Conservation (phyloP, 2,329 filamentous ascomycete species). For the Phoma sp. region DNA sequence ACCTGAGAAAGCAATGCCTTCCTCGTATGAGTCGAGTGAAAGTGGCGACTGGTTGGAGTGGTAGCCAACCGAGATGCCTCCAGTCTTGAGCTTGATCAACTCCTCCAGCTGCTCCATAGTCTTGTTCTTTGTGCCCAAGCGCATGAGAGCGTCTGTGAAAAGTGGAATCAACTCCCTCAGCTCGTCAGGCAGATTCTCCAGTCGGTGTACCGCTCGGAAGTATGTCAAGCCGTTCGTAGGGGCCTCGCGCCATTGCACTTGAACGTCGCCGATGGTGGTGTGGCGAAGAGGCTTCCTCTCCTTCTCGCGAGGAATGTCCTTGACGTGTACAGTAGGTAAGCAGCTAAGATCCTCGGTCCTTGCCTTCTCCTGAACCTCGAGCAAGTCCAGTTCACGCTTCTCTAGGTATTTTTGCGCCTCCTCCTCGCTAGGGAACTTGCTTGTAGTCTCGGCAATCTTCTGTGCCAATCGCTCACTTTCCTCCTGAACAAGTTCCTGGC, state of each 20-base stretch:
- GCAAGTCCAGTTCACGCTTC: constrained; percentile 78
- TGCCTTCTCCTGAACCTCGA: constrained; percentile 83
- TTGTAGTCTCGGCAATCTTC: constrained; percentile 75
- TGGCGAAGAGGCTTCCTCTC: constrained; percentile 74
- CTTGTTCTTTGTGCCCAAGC: constrained; percentile 85
- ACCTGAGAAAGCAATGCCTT: constrained; percentile 84
- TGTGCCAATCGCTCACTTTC: constrained; percentile 76
- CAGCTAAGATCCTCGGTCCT: constrained; percentile 86
- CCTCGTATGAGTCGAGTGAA: constrained; percentile 73
- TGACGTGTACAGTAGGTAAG: constrained; percentile 85
- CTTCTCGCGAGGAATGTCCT: constrained; percentile 83
- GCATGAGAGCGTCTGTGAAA: constrained; percentile 92
- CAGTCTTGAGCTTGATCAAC: constrained; percentile 93
- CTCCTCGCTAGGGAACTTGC: constrained; percentile 73
- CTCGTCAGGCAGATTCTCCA: constrained; percentile 83
- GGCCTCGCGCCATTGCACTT: constrained; percentile 88
- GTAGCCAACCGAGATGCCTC: constrained; percentile 84
- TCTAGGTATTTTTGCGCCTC: constrained; percentile 76
- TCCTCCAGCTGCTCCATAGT: constrained; percentile 96
- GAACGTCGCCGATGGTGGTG: constrained; percentile 65
- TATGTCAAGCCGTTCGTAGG: constrained; percentile 96
- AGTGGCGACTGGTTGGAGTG: constrained; percentile 81
- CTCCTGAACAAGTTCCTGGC: constrained; percentile 75
- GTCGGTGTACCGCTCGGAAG: constrained; percentile 84
- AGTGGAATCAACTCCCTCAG: constrained; percentile 84